Base-by-base conservation (phyloP, 129 eudicot species). In the Dittrichia graveolens region DNA sequence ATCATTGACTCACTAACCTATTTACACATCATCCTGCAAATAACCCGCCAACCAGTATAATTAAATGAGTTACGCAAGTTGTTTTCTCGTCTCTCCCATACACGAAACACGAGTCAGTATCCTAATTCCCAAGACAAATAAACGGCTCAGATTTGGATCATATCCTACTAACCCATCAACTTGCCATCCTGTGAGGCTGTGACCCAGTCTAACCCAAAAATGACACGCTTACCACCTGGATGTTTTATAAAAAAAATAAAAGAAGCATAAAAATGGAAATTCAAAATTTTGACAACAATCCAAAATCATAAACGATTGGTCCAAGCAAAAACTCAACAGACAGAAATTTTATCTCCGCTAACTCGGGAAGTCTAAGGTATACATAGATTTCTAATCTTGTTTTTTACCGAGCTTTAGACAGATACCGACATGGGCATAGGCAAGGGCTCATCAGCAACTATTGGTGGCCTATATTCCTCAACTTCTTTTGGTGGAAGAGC, bases 401-500 rank as follows among this genome's bases (percentile, higher is more conserved):
- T 8, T 62, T 55, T 4, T 16, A 62, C 72, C 4, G 16, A 35
- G 44, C 72, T 59, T 67, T 67, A 35, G 14, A 67, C 45, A n/a
- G 73, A 14, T 7, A 67, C 60, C 3, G 46, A 9, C 35, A 67
- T 67, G 0, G 59, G 44, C 72, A 48, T 47, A 6, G 72, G 72
- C 59, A 67, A 67, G 8, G 60, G 47, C 34, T 67, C 72, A 49
- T 49, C 72, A 7, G 72, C 35, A 15, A 65, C 81, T 39, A 69
- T 47, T 41, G 76, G 71, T 9, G 71, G 77, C 56, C 65, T 60
- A 38, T 75, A 72, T 45, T 75, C 82, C 50, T 71, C 73, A 7
- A 76, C 84, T 56, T 78, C 74, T 35, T 64, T 78, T 3, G 78
- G 78, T 19, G 78, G 66, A 13, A 8, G 66, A 5, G 67, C 65